Evolutionary conservation across 208 protist genomes (phyloP).

Genomic region (Leishmania guyanensis): DNA sequence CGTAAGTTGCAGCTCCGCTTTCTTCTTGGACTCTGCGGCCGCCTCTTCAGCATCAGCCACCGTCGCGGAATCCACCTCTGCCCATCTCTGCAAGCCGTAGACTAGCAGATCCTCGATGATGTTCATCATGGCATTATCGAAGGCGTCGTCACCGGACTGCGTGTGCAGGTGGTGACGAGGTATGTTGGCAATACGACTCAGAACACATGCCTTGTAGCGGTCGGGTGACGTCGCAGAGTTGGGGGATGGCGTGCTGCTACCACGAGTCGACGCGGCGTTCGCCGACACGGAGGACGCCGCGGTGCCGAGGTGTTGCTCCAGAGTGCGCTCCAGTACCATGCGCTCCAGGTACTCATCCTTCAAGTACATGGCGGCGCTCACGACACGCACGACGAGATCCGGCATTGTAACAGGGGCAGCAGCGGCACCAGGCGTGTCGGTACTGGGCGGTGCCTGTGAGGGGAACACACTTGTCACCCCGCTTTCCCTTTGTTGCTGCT

Average conservation of each 20-base stretch:
- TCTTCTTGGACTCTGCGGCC: conserved; percentile 16
- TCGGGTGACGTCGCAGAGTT: not conserved
- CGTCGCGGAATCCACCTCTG: conserved; percentile 5
- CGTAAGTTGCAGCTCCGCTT: conserved; percentile 3
- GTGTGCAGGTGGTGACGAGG: conserved; percentile 51
- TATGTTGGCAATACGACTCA: conserved; percentile 30
- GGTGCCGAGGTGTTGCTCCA: conserved; percentile 26
- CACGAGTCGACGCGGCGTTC: not conserved
- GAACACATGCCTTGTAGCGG: conserved; percentile 33
- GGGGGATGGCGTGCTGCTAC: not conserved
- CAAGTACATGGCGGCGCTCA: conserved; percentile 63
- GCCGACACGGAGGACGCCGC: conserved; percentile 3
- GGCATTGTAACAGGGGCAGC: conserved; percentile 31
- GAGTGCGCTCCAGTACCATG: conserved; percentile 66
- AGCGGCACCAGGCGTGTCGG: not conserved
- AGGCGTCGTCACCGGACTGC: conserved; percentile 63
- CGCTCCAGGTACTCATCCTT: conserved; percentile 91
- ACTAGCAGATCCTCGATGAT: conserved; percentile 70
- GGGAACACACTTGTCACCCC: not conserved
- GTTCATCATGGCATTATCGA: conserved; percentile 77
- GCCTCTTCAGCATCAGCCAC: conserved; percentile 7
- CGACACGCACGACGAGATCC: conserved; percentile 67
- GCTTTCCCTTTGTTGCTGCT: not conserved
- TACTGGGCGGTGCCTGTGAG: not conserved
- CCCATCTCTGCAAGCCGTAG: conserved; percentile 36